Conservation (phyloP, 2,329 filamentous ascomycete species). For the Monilinia polystroma region DNA sequence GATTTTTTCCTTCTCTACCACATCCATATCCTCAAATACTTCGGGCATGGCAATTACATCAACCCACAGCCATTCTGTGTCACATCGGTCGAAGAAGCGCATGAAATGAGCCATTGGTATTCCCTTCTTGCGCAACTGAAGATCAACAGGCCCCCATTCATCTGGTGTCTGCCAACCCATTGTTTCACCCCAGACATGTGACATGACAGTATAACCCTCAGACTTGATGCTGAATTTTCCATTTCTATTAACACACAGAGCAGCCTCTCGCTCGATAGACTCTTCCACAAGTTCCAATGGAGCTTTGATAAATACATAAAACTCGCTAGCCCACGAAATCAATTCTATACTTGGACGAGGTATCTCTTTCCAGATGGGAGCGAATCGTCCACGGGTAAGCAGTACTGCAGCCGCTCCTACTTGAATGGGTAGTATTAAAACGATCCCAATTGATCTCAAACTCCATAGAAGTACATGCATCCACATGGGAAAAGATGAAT, state of each 20-base stretch:
- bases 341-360: neutral
- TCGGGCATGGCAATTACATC: constrained; percentile 23
- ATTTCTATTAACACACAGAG: constrained; percentile 19
- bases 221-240: constrained; percentile 17
- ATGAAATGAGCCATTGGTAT: constrained; percentile 12
- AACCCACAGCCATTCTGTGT: constrained; percentile 20
- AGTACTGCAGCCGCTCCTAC: neutral
- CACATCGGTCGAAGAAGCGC: constrained; percentile 19
- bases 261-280: constrained; percentile 15
- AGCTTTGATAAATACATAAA: neutral
- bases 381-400: neutral
- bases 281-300: neutral
- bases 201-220: constrained; percentile 20
- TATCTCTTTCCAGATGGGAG: neutral
- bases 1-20: neutral
- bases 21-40: constrained; percentile 20
- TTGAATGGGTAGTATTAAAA: too few relatives aligned
- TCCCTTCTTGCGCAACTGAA: constrained; percentile 17
- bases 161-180: constrained; percentile 21
- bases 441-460: neutral
- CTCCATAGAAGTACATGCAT: neutral
- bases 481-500: neutral
- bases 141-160: constrained; percentile 14
- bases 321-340: neutral
- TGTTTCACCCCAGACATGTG: constrained; percentile 24